These are phyloP conservation scores for Cucumis cinereus DNA, from an alignment of 306 rosid genomes.

Conservation along the genomic window DNA sequence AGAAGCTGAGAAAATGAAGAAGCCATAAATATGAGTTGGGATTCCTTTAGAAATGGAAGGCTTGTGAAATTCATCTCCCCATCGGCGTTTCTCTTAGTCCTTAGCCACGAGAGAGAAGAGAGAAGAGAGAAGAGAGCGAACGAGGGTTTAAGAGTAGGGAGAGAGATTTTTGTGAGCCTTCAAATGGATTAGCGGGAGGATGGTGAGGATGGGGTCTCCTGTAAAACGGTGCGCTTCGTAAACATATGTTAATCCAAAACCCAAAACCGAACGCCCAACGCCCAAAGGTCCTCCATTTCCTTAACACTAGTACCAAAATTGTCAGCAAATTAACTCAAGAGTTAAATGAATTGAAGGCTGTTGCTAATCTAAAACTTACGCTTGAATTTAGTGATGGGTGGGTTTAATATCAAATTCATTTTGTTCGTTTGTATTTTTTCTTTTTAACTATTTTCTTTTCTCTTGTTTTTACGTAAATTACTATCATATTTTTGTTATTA, in stretches of 20 bases:
- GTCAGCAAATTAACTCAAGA: too few relatives aligned
- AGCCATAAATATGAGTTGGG: slow-evolving; percentile 35
- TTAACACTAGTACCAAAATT: too few relatives aligned
- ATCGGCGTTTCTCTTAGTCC: slow-evolving; percentile 19
- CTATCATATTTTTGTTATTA: too few relatives aligned
- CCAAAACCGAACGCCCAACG: too few relatives aligned
- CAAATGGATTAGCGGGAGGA: slow-evolving; percentile 10
- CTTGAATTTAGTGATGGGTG: too few relatives aligned
- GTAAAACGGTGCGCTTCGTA: background rate
- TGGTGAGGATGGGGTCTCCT: background rate
- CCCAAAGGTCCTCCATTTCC: too few relatives aligned
- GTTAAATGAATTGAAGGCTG: too few relatives aligned
- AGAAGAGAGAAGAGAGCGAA: background rate
- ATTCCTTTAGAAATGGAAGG: background rate
- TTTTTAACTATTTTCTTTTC: too few relatives aligned
- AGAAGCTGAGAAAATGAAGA: slow-evolving; percentile 46
- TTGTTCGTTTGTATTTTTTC: too few relatives aligned
- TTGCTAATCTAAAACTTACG: too few relatives aligned
- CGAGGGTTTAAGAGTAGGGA: slow-evolving; percentile 15
- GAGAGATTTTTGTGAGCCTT: background rate
- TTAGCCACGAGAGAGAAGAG: slow-evolving; percentile 6
- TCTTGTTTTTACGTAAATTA: too few relatives aligned
- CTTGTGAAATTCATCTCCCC: slow-evolving; percentile 7
- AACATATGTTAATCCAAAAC: background rate
- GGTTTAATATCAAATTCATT: too few relatives aligned